Evolutionary conservation across 768 basidiomycete species (phyloP).

Genomic region (Auricularia sp.): DNA sequence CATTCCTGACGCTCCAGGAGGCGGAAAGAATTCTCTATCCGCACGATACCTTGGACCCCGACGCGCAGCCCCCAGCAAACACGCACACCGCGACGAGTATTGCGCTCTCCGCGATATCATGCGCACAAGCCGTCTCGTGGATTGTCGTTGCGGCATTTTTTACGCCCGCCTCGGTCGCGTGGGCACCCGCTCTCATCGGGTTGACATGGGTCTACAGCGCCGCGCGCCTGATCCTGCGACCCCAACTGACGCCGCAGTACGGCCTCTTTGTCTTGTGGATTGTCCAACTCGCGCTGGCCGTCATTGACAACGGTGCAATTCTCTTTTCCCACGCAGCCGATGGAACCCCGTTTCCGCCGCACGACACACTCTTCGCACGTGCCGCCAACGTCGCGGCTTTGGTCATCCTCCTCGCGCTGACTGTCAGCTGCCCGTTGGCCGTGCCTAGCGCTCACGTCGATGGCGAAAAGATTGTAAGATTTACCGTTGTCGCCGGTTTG

Average conservation of each 20-base stretch:
- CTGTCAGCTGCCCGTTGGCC: constrained; percentile 54
- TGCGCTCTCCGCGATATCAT: constrained; percentile 40
- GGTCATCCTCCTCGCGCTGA: constrained; percentile 32
- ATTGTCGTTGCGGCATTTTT: constrained; percentile 42
- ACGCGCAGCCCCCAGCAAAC: constrained; percentile 13
- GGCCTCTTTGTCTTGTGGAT: constrained; percentile 57
- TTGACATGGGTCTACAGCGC: constrained; percentile 56
- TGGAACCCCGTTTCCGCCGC: constrained; percentile 32
- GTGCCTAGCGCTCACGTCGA: constrained; percentile 45
- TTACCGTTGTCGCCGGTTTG: constrained; percentile 15
- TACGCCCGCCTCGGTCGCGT: constrained; percentile 14
- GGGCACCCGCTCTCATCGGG: constrained; percentile 31
- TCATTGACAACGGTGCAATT: constrained; percentile 42
- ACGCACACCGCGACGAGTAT: constrained; percentile 43
- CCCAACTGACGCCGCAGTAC: constrained; percentile 46
- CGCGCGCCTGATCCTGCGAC: constrained; percentile 37
- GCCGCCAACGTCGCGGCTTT: constrained; percentile 37
- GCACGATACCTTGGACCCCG: background rate
- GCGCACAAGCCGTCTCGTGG: constrained; percentile 50
- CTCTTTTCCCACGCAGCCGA: constrained; percentile 34
- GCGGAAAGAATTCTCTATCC: constrained; percentile 9
- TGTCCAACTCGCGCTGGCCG: constrained; percentile 33
- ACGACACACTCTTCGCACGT: constrained; percentile 16
- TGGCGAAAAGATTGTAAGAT: constrained; percentile 46
- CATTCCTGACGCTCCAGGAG: constrained; percentile 10